Conservation (phyloP, 768 basidiomycete species). For the Boletus tomentosulus region DNA sequence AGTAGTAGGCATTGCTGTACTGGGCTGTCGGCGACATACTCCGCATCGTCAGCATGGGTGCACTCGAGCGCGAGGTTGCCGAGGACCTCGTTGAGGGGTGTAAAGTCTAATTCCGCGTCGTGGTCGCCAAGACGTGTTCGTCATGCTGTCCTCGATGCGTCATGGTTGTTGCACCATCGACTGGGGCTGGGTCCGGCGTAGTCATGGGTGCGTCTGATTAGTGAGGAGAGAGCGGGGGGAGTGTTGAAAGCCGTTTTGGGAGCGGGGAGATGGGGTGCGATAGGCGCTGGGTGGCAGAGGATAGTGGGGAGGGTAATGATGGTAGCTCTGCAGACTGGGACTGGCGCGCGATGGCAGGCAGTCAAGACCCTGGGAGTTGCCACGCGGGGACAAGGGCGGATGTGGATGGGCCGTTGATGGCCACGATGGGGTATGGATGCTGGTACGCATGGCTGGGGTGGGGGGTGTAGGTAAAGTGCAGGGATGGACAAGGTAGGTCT, state of each 20-base stretch:
- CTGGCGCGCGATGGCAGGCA: slow-evolving; percentile 36
- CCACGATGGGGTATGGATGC: slow-evolving; percentile 39
- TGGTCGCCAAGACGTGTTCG: too few species aligned
- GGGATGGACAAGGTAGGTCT: slow-evolving; percentile 23
- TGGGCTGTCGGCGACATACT: too few species aligned
- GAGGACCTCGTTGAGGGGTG: too few species aligned
- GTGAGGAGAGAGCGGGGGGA: slow-evolving; percentile 23
- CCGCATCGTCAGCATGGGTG: too few species aligned
- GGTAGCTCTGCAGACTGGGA: slow-evolving; percentile 37
- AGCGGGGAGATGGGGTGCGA: slow-evolving; percentile 50
- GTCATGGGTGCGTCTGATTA: not conserved
- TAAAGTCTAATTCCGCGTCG: too few species aligned
- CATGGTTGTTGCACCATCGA: too few species aligned
- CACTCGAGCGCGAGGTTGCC: too few species aligned
- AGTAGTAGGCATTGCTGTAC: too few species aligned
- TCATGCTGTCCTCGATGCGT: too few species aligned
- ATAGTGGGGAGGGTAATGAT: slow-evolving; percentile 26
- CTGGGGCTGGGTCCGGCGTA: slow-evolving; percentile 3
- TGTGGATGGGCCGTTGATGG: slow-evolving; percentile 38
- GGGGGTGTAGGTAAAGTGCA: slow-evolving; percentile 33
- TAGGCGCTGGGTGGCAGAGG: slow-evolving; percentile 27
- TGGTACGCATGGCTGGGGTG: slow-evolving; percentile 29
- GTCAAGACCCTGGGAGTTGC: slow-evolving; percentile 32
- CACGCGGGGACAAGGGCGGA: slow-evolving; percentile 37
- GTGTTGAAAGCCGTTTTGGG: slow-evolving; percentile 61